phyloP scores from a whole-genome alignment of 2,329 filamentous ascomycete species.

The Fusarium piperis region DNA sequence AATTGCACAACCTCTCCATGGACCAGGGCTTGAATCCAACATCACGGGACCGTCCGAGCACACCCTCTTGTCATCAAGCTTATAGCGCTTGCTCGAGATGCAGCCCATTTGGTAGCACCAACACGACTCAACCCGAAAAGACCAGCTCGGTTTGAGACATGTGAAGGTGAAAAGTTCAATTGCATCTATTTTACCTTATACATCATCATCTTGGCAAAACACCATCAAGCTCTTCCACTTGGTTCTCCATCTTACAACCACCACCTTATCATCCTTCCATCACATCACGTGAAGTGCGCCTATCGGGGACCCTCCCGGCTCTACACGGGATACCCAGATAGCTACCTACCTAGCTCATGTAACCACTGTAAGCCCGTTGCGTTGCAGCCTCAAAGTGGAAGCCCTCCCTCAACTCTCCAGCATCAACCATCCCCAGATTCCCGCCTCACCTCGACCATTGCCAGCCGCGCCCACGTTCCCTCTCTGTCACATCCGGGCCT shows the following conservation, averaged over 20 bases:
- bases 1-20: not conserved
- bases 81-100: not conserved
- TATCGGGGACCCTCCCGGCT: conserved; percentile 30
- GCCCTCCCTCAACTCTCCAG: conserved; percentile 16
- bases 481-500: not conserved
- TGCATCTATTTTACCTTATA: not conserved
- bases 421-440: conserved; percentile 22
- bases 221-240: not conserved
- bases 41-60: conserved; percentile 29
- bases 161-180: not conserved
- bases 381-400: not conserved
- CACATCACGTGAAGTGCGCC: conserved; percentile 40
- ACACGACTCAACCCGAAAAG: not conserved
- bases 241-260: not conserved
- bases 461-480: not conserved
- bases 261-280: not conserved
- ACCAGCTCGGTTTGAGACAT: conserved; percentile 13
- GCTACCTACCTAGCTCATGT: conserved; percentile 22
- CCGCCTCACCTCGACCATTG: conserved; percentile 6
- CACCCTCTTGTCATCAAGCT: conserved; percentile 1
- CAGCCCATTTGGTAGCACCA: conserved; percentile 12
- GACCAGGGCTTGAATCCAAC: not conserved
- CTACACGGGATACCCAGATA: conserved; percentile 1
- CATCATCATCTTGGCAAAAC: not conserved
- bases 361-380: conserved; percentile 38